Evolutionary conservation across 768 basidiomycete genomes (phyloP), one percentile per base, ranked within the genome.

Genomic region (Mycena amicta): DNA sequence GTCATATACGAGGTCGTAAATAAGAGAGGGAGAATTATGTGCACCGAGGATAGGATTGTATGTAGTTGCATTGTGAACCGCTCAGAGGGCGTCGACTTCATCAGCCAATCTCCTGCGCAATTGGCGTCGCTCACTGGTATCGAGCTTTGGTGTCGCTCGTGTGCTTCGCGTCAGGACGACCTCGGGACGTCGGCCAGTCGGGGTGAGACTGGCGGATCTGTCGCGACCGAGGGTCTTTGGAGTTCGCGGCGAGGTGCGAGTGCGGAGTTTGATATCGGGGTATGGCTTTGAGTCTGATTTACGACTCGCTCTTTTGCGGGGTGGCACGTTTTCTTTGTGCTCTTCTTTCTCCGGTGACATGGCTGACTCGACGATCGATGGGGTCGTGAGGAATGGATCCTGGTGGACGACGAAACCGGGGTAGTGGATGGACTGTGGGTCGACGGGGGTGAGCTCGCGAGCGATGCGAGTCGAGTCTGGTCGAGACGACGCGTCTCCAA

Each of bases 401-500:
- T 73, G 80, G 65, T 80, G 79, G 43, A 88, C 79, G 37, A 74
- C 70, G 63, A 89, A 89, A 16, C 88, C 87, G 13, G 88, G 88
- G 68, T 87, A 88, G 63, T 89, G 88, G 37, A 80, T 75, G 16
- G 86, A 87, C 45, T 80, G 76, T 1, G 79, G 80, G 66, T 87
- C 78, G 27, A 73, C 67, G 18, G 77, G 75, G 23, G 77, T 79
- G 20, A 76, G 71, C 53, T 74, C 74, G 56, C 75, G 80, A 37
- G 70, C 73, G 52, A 70, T 64, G 50, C 68, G 62, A 20, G 69
- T 67, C 41, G 65, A 37, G 6, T 45, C 43, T 23, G 13, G 8
- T 23, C 65, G 23, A 66, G 33, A 37, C 64, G 22, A 56, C 41
- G 33, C 61, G 49, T 41, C 63, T 58, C 49, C 53, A 26, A 28